Conservation (phyloP, 345 rosid genomes). For the Streptanthus diversifolius region DNA sequence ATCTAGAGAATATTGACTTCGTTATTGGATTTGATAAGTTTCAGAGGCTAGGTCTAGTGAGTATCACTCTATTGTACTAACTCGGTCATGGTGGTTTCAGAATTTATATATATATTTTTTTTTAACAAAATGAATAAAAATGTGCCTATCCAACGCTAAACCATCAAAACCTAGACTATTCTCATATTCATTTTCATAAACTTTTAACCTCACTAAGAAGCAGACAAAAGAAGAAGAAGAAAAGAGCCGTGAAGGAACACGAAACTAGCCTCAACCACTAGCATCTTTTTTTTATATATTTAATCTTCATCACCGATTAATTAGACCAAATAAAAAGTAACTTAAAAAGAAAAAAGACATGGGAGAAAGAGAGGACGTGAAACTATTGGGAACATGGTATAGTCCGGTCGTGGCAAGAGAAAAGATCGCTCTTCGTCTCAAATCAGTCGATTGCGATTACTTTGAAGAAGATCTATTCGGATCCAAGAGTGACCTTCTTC, state of each 20-base stretch:
- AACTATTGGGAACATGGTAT: neutral
- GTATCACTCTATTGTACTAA: too few relatives aligned
- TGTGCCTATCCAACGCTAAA: neutral
- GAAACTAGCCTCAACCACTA: neutral
- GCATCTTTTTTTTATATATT: neutral
- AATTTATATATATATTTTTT: too few relatives aligned
- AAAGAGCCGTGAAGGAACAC: neutral
- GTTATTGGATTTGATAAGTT: too few relatives aligned
- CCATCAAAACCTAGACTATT: neutral
- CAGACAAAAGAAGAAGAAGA: neutral
- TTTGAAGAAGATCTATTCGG: conserved; percentile 30
- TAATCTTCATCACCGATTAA: neutral
- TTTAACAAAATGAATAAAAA: too few relatives aligned
- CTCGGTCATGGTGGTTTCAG: too few relatives aligned
- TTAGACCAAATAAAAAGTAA: neutral
- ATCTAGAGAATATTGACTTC: too few relatives aligned
- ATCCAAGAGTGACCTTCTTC: conserved; percentile 39
- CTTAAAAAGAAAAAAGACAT: neutral
- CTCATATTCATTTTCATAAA: neutral
- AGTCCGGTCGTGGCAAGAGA: conserved; percentile 23
- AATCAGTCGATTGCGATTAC: conserved; percentile 33
- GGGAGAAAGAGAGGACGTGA: neutral
- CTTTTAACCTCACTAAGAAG: neutral
- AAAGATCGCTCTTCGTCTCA: conserved; percentile 39
- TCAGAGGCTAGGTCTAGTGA: too few relatives aligned